These are phyloP conservation scores for Clavaria fumosa DNA, from an alignment of 768 basidiomycete species.

Conservation along the genomic window DNA sequence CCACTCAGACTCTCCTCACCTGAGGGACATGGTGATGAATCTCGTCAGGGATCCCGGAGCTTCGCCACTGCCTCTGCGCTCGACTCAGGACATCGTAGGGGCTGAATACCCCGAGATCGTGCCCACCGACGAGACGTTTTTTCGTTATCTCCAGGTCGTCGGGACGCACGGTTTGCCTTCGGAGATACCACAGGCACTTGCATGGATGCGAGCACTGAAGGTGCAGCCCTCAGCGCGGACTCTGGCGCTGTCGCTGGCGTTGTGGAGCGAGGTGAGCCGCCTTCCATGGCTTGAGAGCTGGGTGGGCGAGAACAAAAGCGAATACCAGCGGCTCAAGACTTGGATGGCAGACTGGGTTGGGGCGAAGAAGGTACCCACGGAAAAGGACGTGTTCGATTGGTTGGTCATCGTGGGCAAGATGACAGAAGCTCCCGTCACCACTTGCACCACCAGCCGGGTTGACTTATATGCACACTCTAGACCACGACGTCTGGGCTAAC, in stretches of 20 bases:
- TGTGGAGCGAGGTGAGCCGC: slow-evolving; percentile 58
- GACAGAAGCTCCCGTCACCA: slow-evolving; percentile 16
- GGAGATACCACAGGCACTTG: slow-evolving; percentile 52
- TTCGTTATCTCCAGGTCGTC: slow-evolving; percentile 45
- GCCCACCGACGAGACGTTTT: slow-evolving; percentile 37
- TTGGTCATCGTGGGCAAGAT: slow-evolving; percentile 18
- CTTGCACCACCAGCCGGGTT: too few species aligned
- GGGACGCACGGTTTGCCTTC: slow-evolving; percentile 30
- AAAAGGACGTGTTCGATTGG: slow-evolving; percentile 22
- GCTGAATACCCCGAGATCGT: slow-evolving; percentile 21
- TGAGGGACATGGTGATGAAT: slow-evolving; percentile 1
- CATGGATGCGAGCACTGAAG: slow-evolving; percentile 56
- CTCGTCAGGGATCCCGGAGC: slow-evolving; percentile 15
- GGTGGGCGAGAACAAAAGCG: slow-evolving; percentile 29
- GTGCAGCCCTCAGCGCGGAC: slow-evolving; percentile 39
- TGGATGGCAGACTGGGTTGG: slow-evolving; percentile 53
- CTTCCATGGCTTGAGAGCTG: slow-evolving; percentile 41
- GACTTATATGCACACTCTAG: too few species aligned
- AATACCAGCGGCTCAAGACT: slow-evolving; percentile 28
- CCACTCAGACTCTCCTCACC: neutral
- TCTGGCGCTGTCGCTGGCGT: slow-evolving; percentile 44
- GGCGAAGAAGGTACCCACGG: slow-evolving; percentile 26
- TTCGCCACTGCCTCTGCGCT: slow-evolving; percentile 19
- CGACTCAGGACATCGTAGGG: slow-evolving; percentile 7
- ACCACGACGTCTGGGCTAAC: too few species aligned